These are phyloP conservation scores for Purpureocillium lavendulum DNA, from an alignment of 2,329 filamentous ascomycete species.

Conservation along the genomic window DNA sequence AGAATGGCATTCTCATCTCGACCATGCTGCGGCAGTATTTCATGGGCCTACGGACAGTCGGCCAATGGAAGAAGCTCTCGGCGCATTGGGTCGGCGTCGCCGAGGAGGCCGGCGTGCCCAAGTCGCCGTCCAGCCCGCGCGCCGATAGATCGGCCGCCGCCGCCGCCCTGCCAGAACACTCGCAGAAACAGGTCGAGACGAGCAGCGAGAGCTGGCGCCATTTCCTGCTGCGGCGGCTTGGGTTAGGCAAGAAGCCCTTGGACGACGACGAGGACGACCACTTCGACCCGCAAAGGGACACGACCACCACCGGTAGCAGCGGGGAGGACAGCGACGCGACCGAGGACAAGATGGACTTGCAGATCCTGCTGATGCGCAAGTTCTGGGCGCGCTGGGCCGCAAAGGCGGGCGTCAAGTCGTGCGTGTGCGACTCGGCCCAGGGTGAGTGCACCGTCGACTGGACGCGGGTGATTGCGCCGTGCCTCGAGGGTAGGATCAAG, in stretches of 20 bases:
- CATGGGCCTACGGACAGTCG: slow-evolving; percentile 73
- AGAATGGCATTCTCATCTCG: slow-evolving; percentile 79
- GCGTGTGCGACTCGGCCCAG: slow-evolving; percentile 44
- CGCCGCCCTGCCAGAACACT: slow-evolving; percentile 10
- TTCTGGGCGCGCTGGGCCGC: slow-evolving; percentile 68
- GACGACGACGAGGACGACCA: slow-evolving; percentile 35
- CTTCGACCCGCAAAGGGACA: slow-evolving; percentile 15
- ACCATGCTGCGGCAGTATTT: slow-evolving; percentile 88
- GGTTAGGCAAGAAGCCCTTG: slow-evolving; percentile 22
- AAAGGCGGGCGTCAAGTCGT: slow-evolving; percentile 52
- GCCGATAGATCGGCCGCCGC: slow-evolving; percentile 16
- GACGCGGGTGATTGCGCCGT: slow-evolving; percentile 73
- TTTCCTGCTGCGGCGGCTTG: slow-evolving; percentile 27
- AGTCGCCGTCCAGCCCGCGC: slow-evolving; percentile 15
- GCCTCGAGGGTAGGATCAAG: slow-evolving; percentile 66
- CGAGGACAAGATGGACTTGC: slow-evolving; percentile 36
- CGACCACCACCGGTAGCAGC: slow-evolving; percentile 6
- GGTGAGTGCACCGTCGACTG: slow-evolving; percentile 59
- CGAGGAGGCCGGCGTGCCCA: slow-evolving; percentile 42
- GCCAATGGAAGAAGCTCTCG: slow-evolving; percentile 69
- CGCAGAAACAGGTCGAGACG: slow-evolving; percentile 8
- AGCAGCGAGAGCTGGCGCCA: slow-evolving; percentile 22
- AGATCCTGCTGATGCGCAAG: slow-evolving; percentile 57
- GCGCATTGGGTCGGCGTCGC: slow-evolving; percentile 62
- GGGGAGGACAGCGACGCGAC: slow-evolving; percentile 25